Conservation (phyloP, 805 yeast genomes). For the Cyberlindnera xylosilytica region DNA sequence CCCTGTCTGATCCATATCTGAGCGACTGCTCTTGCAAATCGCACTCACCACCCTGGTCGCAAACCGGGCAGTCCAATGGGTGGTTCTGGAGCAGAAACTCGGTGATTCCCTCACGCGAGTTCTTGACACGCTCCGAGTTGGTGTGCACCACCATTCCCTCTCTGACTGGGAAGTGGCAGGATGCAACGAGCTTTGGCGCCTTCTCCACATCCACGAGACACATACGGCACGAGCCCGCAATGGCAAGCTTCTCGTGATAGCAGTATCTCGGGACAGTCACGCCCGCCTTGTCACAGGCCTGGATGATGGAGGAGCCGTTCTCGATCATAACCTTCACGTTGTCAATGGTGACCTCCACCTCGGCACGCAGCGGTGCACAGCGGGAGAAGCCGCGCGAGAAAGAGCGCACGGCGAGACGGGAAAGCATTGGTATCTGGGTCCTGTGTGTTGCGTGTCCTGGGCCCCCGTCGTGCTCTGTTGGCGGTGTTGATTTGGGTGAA, state of each 20-base stretch:
- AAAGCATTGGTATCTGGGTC: constrained; percentile 13
- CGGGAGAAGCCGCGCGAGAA: constrained; percentile 31
- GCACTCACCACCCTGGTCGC: constrained; percentile 95
- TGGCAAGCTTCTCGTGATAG: constrained; percentile 85
- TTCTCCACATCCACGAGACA: constrained; percentile 86
- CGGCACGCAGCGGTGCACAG: constrained; percentile 39
- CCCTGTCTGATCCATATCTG: constrained; percentile 83
- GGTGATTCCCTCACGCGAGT: constrained; percentile 87
- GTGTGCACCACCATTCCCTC: constrained; percentile 87
- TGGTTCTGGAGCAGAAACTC: constrained; percentile 86
- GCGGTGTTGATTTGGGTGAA: background rate
- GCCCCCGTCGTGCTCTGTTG: too few relatives aligned
- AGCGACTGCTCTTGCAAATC: constrained; percentile 85
- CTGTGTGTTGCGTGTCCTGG: too few relatives aligned
- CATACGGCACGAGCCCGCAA: constrained; percentile 94
- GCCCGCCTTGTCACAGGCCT: constrained; percentile 90
- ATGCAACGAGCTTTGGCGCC: constrained; percentile 86
- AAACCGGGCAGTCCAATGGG: constrained; percentile 88
- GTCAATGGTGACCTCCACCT: constrained; percentile 57
- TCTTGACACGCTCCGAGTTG: constrained; percentile 69
- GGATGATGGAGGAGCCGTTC: constrained; percentile 84
- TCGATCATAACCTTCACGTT: constrained; percentile 75
- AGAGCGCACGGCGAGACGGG: constrained; percentile 8
- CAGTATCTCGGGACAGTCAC: constrained; percentile 86
- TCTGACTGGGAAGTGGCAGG: constrained; percentile 91